Conservation (phyloP, 306 rosid genomes). For the Neltuma alba region DNA sequence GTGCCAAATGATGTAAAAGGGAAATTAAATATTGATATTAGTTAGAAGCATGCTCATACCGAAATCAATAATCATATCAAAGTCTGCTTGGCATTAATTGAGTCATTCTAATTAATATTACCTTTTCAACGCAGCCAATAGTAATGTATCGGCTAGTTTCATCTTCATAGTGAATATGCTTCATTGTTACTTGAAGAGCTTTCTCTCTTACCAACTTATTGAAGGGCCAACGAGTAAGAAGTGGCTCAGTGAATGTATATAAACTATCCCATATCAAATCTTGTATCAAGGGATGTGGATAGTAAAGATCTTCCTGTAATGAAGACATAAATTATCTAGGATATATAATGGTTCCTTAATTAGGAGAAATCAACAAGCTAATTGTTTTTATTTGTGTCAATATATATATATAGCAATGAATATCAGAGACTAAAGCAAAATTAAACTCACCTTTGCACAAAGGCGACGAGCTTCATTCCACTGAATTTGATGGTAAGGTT, state of each 20-base stretch:
- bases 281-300: constrained; percentile 56
- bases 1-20: not conserved
- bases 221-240: constrained; percentile 76
- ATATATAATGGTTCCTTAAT: not conserved
- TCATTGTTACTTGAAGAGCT: constrained; percentile 52
- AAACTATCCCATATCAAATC: constrained; percentile 73
- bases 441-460: constrained; percentile 55
- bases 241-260: constrained; percentile 58
- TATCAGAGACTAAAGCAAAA: not conserved
- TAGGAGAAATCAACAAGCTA: not conserved
- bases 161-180: constrained; percentile 81
- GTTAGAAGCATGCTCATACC: not conserved
- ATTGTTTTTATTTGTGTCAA: too few relatives aligned
- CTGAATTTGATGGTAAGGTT: constrained; percentile 57
- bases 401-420: not conserved
- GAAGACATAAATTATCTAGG: not conserved
- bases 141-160: constrained; percentile 70
- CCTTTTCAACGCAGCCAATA: constrained; percentile 73
- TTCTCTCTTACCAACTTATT: constrained; percentile 58
- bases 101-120: not conserved
- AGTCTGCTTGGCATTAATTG: not conserved
- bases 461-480: constrained; percentile 68
- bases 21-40: not conserved
- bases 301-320: constrained; percentile 44
- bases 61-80: not conserved